Conservation (phyloP, 2,329 filamentous ascomycete genomes). For the Penicillium fuscoglaucum region DNA sequence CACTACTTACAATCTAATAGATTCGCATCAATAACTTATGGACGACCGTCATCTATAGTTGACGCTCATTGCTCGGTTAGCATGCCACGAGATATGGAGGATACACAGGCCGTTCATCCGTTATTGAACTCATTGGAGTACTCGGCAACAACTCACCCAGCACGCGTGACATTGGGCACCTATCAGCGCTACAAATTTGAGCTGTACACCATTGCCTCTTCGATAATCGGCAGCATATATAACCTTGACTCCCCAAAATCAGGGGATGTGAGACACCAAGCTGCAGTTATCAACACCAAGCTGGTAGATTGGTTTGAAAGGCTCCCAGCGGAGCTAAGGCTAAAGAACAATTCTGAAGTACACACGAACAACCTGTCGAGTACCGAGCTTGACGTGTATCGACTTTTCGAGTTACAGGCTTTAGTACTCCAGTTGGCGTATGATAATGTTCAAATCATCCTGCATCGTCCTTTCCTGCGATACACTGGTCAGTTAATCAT, state of each 20-base stretch:
- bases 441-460: conserved; percentile 6
- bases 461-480: neutral
- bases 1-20: neutral
- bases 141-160: neutral
- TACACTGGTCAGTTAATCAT: neutral
- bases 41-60: neutral
- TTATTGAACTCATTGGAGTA: neutral
- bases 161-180: neutral
- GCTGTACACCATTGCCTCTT: neutral
- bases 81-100: neutral
- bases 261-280: neutral
- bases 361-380: neutral
- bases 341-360: neutral
- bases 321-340: neutral
- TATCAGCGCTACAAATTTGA: neutral
- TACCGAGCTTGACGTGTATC: neutral
- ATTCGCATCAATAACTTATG: neutral
- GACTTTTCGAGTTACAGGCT: conserved; percentile 5
- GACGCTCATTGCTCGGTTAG: neutral
- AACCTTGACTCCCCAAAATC: neutral
- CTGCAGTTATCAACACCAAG: neutral
- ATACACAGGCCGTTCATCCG: neutral
- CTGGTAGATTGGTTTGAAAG: neutral
- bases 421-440: conserved; percentile 5
- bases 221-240: neutral